A percentile compares a stretch with the other conserved stretches of the same genome.
Evolutionary conservation across 2,329 filamentous ascomycete genomes (phyloP).

Genomic region (Clathrospora elynae): DNA sequence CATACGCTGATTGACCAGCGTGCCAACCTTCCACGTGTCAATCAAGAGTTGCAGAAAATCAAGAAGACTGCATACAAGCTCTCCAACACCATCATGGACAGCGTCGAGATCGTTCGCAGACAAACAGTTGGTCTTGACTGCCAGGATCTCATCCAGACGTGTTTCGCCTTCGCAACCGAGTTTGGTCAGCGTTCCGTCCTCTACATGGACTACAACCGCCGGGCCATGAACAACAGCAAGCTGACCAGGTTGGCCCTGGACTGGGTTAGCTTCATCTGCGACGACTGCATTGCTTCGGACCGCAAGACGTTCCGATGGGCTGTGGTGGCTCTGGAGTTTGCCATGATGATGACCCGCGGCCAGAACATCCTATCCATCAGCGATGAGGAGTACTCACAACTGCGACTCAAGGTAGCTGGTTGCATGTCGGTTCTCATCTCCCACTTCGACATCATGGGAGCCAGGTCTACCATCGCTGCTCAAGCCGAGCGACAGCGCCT

Average conservation of each 20-base stretch:
- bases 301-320: slow-evolving; percentile 97
- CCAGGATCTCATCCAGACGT: slow-evolving; percentile 95
- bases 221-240: slow-evolving; percentile 96
- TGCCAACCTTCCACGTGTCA: slow-evolving; percentile 91
- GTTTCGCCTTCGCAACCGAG: slow-evolving; percentile 98
- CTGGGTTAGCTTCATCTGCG: slow-evolving; percentile 97
- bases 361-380: slow-evolving; percentile 90
- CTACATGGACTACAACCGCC: slow-evolving; percentile 93
- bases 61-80: slow-evolving; percentile 95
- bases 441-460: slow-evolving; percentile 99
- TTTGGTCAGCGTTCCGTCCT: slow-evolving; percentile 93
- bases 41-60: slow-evolving; percentile 87
- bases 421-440: slow-evolving; percentile 98
- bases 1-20: slow-evolving; percentile 90
- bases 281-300: slow-evolving; percentile 93
- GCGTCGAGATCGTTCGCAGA: slow-evolving; percentile 86
- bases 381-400: slow-evolving; percentile 80
- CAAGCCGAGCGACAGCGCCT: slow-evolving; percentile 90
- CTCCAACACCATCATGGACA: slow-evolving; percentile 98
- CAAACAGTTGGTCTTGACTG: slow-evolving; percentile 85
- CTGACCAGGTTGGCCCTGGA: slow-evolving; percentile 91
- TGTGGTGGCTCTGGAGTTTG: slow-evolving; percentile 91
- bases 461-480: slow-evolving; percentile 87
- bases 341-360: slow-evolving; percentile 95
- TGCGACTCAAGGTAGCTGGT: slow-evolving; percentile 87